Evolutionary conservation across 805 yeast species (phyloP).

Genomic region (Candida sanyiensis): DNA sequence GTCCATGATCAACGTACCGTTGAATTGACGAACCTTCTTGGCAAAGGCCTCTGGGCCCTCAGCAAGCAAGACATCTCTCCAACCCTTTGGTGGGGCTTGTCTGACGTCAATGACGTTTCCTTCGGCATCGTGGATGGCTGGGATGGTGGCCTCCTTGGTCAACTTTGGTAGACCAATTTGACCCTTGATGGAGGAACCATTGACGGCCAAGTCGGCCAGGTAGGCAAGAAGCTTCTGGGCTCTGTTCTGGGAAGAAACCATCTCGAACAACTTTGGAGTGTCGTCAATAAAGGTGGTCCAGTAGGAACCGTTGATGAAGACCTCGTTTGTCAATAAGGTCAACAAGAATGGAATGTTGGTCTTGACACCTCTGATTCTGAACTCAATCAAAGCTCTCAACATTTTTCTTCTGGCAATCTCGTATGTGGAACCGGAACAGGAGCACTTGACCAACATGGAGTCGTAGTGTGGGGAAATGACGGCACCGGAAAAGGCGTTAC

Average conservation of each 20-base stretch:
- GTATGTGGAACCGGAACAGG: slow-evolving; percentile 94
- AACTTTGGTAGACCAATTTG: slow-evolving; percentile 91
- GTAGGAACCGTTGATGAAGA: slow-evolving; percentile 79
- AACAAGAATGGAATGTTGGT: slow-evolving; percentile 95
- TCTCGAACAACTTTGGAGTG: slow-evolving; percentile 91
- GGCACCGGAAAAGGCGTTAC: slow-evolving; percentile 96
- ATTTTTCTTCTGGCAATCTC: slow-evolving; percentile 97
- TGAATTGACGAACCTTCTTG: slow-evolving; percentile 71
- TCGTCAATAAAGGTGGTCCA: slow-evolving; percentile 99
- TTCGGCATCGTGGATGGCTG: slow-evolving; percentile 56
- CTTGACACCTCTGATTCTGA: slow-evolving; percentile 98
- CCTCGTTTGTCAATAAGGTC: slow-evolving; percentile 84
- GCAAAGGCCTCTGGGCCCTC: slow-evolving; percentile 91
- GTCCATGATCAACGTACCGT: slow-evolving; percentile 92
- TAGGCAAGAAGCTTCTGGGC: slow-evolving; percentile 90
- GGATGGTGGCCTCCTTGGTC: slow-evolving; percentile 67
- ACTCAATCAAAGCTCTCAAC: slow-evolving; percentile 94
- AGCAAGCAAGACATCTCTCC: slow-evolving; percentile 83
- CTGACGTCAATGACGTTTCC: slow-evolving; percentile 60
- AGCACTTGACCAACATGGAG: slow-evolving; percentile 95
- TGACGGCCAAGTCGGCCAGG: slow-evolving; percentile 89
- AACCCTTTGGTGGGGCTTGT: slow-evolving; percentile 61
- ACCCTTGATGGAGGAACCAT: slow-evolving; percentile 94
- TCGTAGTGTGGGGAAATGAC: slow-evolving; percentile 96
- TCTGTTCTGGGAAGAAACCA: slow-evolving; percentile 93